Conservation (phyloP, 2,329 filamentous ascomycete genomes). For the Ascochyta rabiei region DNA sequence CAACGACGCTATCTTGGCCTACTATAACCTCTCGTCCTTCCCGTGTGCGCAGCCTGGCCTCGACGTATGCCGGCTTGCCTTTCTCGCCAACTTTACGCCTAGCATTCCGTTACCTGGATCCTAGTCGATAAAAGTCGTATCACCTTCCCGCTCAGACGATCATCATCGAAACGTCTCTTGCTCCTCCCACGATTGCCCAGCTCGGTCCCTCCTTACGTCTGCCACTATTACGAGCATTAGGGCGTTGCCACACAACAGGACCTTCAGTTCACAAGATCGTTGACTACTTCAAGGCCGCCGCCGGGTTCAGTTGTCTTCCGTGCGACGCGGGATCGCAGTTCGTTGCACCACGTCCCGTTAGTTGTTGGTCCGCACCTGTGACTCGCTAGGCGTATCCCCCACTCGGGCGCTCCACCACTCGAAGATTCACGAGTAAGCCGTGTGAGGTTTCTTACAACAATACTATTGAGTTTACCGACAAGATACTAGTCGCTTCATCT, state of each 20-base stretch:
- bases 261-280: slow-evolving; percentile 13
- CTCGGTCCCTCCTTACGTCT: slow-evolving; percentile 25
- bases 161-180: slow-evolving; percentile 34
- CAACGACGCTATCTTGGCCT: slow-evolving; percentile 43
- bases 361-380: slow-evolving; percentile 33
- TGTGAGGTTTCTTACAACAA: slow-evolving; percentile 29
- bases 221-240: slow-evolving; percentile 23
- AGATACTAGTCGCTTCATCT: slow-evolving; percentile 13
- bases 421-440: slow-evolving; percentile 33
- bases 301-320: slow-evolving; percentile 27
- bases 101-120: slow-evolving; percentile 40
- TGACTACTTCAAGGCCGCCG: slow-evolving; percentile 20
- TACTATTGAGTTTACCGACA: slow-evolving; percentile 14
- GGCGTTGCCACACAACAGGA: slow-evolving; percentile 15
- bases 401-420: slow-evolving; percentile 42
- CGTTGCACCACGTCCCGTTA: slow-evolving; percentile 37
- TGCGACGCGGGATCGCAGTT: slow-evolving; percentile 34
- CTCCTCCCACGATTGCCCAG: slow-evolving; percentile 32
- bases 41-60: slow-evolving; percentile 39
- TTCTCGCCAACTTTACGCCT: slow-evolving; percentile 29
- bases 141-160: slow-evolving; percentile 44
- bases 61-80: slow-evolving; percentile 22
- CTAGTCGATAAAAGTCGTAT: slow-evolving; percentile 44
- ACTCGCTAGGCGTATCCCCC: slow-evolving; percentile 46
- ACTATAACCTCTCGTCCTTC: slow-evolving; percentile 40